Evolutionary conservation across 116 monocot species (phyloP).

Genomic region (Iris pallida): DNA sequence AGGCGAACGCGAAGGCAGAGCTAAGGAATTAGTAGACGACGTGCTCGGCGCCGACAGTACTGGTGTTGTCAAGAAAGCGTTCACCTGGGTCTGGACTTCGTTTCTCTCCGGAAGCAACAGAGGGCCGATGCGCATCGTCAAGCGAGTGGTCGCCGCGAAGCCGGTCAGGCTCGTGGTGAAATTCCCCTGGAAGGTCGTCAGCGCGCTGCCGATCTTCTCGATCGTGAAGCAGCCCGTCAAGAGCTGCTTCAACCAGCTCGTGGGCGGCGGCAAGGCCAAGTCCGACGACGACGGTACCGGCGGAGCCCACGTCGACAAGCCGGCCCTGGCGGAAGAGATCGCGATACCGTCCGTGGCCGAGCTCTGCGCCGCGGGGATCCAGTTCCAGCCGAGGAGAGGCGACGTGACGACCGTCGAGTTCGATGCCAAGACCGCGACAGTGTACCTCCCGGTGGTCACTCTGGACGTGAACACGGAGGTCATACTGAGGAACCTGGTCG

Average conservation of each 20-base stretch:
- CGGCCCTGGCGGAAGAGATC: slow-evolving; percentile 48
- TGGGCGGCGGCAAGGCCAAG: not conserved
- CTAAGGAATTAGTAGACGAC: not conserved
- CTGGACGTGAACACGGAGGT: slow-evolving; percentile 53
- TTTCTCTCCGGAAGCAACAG: not conserved
- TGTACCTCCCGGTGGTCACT: slow-evolving; percentile 41
- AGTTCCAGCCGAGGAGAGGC: slow-evolving; percentile 23
- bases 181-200: slow-evolving; percentile 36
- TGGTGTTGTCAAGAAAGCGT: not conserved
- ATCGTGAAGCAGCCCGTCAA: slow-evolving; percentile 30
- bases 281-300: not conserved
- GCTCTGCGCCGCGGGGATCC: slow-evolving; percentile 36
- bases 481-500: slow-evolving; percentile 58
- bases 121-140: slow-evolving; percentile 9
- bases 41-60: too few species aligned
- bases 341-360: slow-evolving; percentile 51
- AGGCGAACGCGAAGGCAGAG: not conserved
- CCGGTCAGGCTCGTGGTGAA: slow-evolving; percentile 32
- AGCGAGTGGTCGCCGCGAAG: slow-evolving; percentile 3
- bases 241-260: not conserved
- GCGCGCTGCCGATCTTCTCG: slow-evolving; percentile 26
- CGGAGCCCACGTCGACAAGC: slow-evolving; percentile 4
- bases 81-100: not conserved
- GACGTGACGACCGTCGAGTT: slow-evolving; percentile 30
- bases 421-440: slow-evolving; percentile 25